phyloP scores from a whole-genome alignment of 192 early-diverging fungal genomes.

The Entomortierella beljakovae region DNA sequence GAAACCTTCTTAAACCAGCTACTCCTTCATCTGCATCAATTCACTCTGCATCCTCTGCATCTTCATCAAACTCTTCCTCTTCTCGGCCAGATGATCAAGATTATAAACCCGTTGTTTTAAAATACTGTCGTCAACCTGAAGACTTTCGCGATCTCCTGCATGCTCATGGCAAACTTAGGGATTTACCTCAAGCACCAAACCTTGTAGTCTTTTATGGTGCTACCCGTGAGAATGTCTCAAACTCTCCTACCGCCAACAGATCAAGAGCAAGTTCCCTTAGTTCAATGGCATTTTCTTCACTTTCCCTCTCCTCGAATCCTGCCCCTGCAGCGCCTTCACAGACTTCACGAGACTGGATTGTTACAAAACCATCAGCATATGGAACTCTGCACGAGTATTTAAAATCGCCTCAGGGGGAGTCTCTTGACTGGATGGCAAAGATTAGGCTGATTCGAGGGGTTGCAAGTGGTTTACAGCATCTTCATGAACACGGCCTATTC shows the following conservation, averaged over 20 bases:
- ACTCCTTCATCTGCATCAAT: slow-evolving; percentile 25
- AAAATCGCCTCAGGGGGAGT: slow-evolving; percentile 43
- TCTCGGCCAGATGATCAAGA: slow-evolving; percentile 26
- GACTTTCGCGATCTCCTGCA: slow-evolving; percentile 51
- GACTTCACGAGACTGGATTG: slow-evolving; percentile 43
- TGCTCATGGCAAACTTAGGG: slow-evolving; percentile 38
- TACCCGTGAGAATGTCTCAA: slow-evolving; percentile 44
- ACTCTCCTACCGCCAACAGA: slow-evolving; percentile 1
- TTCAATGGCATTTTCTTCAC: slow-evolving; percentile 22
- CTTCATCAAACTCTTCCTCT: slow-evolving; percentile 12
- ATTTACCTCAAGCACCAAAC: slow-evolving; percentile 33
- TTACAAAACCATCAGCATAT: slow-evolving; percentile 48
- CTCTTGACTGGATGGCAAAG: slow-evolving; percentile 51
- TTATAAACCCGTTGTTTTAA: slow-evolving; percentile 48
- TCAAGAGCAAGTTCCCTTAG: slow-evolving; percentile 29
- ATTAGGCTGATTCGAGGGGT: slow-evolving; percentile 53
- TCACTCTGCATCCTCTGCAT: slow-evolving; percentile 27
- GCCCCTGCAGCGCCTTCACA: slow-evolving; percentile 7
- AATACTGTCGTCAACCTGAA: slow-evolving; percentile 38
- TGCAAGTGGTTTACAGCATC: slow-evolving; percentile 34
- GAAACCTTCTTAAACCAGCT: slow-evolving; percentile 31
- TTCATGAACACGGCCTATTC: slow-evolving; percentile 47
- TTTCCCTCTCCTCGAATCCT: slow-evolving; percentile 30
- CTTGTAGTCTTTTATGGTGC: slow-evolving; percentile 46
- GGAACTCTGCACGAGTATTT: slow-evolving; percentile 49